Base-by-base conservation (phyloP, 345 rosid genomes). In the Durio zibethinus region DNA sequence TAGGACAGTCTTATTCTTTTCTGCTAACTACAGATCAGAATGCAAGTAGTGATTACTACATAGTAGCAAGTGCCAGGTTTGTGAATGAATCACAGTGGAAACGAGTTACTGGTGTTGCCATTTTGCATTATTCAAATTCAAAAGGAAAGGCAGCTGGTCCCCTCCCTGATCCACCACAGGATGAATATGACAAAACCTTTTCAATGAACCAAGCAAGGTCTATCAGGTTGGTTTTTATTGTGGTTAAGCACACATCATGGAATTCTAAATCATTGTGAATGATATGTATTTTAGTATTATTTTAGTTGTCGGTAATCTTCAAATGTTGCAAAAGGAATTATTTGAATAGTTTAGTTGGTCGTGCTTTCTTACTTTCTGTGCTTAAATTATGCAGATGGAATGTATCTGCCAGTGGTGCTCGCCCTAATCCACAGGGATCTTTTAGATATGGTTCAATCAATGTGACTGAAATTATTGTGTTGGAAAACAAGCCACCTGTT, bases 151-250 rank as follows among this genome's bases (percentile, higher is more conserved):
- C 94, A 5, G 76, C 50, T 23, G 99, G 99, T 56, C 92, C 96
- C 29, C 91, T 97, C 62, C 99, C 99, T 0, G 94, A 85, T 57
- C 85, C 92, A 29, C 98, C 98, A 11, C 84, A 88, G 50, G 98
- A 94, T 69, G 92, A 89, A 73, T 94, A 82, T 40, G 98, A 97
- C 83, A 94, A 94, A 80, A 92, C 97, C 69, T 94, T 86, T 85
- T 96, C 99, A 70, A 97, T 97, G 99, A 97, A 94, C 85, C 99
- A 97, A 84, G 97, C 98, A 48, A 89, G 98, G 88, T 97, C 99
- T 36, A 91, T 97, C 89, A 94, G 99, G 99, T 92, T 81, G 14
- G 87, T 80, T 53, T 79, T 54, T 10, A 54, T 73, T 27, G 15
- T 48, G n/a, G 56, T 72, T 21, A 56, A 74, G 50, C 75, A 33